Percentiles rank a stretch among this genome's conserved stretches.
Evolutionary conservation across 768 basidiomycete species (phyloP).

Genomic region (Coprinopsis marcescibilis): DNA sequence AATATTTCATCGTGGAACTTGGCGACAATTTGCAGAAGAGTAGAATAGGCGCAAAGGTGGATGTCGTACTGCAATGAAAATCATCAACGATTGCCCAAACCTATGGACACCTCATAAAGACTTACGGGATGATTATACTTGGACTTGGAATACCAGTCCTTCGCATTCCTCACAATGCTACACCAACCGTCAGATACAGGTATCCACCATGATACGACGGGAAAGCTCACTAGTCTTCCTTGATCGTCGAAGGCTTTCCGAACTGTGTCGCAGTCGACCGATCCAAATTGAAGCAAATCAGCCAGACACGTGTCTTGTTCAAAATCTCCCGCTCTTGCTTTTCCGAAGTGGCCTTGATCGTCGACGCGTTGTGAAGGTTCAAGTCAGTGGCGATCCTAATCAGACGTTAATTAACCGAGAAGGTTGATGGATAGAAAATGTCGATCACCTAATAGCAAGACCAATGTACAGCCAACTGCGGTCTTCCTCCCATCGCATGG

Average conservation of each 20-base stretch:
- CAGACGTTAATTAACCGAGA: conserved; percentile 4
- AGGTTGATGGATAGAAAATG: conserved; percentile 1
- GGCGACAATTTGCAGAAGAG: conserved; percentile 62
- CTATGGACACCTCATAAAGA: neutral
- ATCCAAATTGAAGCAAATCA: conserved; percentile 87
- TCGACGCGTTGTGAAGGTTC: conserved; percentile 69
- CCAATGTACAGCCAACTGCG: conserved; percentile 87
- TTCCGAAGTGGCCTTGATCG: conserved; percentile 60
- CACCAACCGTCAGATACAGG: conserved; percentile 2
- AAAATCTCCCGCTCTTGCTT: conserved; percentile 76
- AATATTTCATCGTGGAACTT: conserved; percentile 75
- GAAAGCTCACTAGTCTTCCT: conserved; percentile 66
- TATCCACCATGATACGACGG: no score
- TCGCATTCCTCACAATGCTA: conserved; percentile 64
- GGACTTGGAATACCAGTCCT: conserved; percentile 72
- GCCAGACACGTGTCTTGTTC: conserved; percentile 84
- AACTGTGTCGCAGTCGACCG: conserved; percentile 84
- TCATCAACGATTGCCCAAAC: neutral
- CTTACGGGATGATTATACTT: conserved; percentile 53
- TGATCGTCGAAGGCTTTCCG: conserved; percentile 84
- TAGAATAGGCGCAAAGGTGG: conserved; percentile 70
- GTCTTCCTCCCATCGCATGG: conserved; percentile 84
- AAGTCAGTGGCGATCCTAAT: conserved; percentile 80
- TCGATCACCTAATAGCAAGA: conserved; percentile 72
- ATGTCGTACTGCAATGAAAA: conserved; percentile 54